These are phyloP conservation scores for Cutaneotrichosporon dermatis DNA, from an alignment of 1,284 basidiomycete species.

Conservation along the genomic window DNA sequence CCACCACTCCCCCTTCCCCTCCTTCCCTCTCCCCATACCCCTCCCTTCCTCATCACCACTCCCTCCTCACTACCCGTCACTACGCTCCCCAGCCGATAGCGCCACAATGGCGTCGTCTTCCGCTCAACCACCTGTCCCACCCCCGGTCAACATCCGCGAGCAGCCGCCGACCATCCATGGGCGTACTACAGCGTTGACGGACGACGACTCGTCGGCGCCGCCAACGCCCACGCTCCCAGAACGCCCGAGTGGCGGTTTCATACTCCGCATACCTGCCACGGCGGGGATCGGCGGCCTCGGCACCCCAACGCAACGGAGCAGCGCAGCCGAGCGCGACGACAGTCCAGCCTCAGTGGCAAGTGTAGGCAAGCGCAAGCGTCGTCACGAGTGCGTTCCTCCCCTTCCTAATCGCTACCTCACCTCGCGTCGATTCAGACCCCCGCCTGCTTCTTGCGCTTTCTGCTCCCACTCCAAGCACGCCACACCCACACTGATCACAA, in stretches of 20 bases:
- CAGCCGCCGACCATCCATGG: conserved; percentile 2
- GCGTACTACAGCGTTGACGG: background rate
- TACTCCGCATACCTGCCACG: conserved; percentile 11
- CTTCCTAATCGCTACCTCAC: no score
- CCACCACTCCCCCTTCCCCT: no score
- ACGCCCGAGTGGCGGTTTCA: conserved; percentile 2
- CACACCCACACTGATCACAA: background rate
- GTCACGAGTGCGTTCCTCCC: conserved; percentile 14
- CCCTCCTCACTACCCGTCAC: no score
- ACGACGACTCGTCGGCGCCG: conserved; percentile 7
- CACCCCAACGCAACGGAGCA: background rate
- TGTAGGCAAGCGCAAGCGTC: conserved; percentile 20
- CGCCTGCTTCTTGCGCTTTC: background rate
- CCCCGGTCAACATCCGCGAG: conserved; percentile 1
- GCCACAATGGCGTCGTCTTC: background rate
- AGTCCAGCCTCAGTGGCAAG: conserved; percentile 3
- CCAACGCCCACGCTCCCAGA: background rate
- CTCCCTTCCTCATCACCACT: background rate
- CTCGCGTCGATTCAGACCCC: no score
- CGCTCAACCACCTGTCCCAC: background rate
- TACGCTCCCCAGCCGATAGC: background rate
- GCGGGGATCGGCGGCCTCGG: background rate
- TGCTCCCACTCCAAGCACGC: no score
- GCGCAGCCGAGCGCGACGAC: conserved; percentile 1
- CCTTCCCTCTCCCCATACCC: no score